Evolutionary conservation across 768 basidiomycete genomes (phyloP).

Genomic region (Hemileccinum impolitum): DNA sequence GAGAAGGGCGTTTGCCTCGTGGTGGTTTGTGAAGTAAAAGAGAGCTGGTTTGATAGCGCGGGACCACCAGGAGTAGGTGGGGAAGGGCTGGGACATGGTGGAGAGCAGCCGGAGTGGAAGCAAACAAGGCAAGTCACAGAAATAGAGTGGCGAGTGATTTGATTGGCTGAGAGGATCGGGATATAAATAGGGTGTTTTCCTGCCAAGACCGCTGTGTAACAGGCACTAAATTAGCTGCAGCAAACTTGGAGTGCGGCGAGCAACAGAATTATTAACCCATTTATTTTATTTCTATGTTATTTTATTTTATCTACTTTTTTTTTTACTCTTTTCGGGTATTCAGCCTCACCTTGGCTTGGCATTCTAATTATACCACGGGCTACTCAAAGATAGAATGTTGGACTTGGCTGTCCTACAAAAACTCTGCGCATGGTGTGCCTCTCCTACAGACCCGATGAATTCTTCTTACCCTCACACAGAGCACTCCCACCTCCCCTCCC

Average conservation of each 20-base stretch:
- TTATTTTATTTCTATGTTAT: too few relatives aligned
- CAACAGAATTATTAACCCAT: too few relatives aligned
- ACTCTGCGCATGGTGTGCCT: constrained; percentile 23
- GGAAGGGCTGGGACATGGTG: constrained; percentile 2
- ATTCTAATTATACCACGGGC: constrained; percentile 38
- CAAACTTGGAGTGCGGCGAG: too few relatives aligned
- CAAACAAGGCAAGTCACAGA: constrained; percentile 13
- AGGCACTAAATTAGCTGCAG: constrained; percentile 25
- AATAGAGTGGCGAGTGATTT: constrained; percentile 14
- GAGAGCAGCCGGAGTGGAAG: too few relatives aligned
- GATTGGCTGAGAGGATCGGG: constrained; percentile 24
- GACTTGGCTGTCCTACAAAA: constrained; percentile 45
- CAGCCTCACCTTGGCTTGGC: constrained; percentile 42
- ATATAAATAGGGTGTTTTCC: constrained; percentile 31
- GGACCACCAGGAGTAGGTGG: constrained; percentile 22
- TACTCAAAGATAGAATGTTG: constrained; percentile 45
- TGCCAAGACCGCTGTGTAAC: constrained; percentile 31
- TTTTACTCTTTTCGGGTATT: constrained; percentile 25
- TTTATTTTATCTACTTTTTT: too few relatives aligned
- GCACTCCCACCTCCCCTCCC: constrained; percentile 14
- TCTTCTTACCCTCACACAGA: constrained; percentile 18
- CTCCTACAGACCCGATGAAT: constrained; percentile 27
- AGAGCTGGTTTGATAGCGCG: constrained; percentile 18
- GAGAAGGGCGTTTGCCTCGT: constrained; percentile 20
- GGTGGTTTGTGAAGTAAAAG: constrained; percentile 34